Evolutionary conservation across 495 filamentous ascomycete genomes (phyloP), one percentile per base, ranked within the genome.

Genomic region (Aspergillus taichungensis): DNA sequence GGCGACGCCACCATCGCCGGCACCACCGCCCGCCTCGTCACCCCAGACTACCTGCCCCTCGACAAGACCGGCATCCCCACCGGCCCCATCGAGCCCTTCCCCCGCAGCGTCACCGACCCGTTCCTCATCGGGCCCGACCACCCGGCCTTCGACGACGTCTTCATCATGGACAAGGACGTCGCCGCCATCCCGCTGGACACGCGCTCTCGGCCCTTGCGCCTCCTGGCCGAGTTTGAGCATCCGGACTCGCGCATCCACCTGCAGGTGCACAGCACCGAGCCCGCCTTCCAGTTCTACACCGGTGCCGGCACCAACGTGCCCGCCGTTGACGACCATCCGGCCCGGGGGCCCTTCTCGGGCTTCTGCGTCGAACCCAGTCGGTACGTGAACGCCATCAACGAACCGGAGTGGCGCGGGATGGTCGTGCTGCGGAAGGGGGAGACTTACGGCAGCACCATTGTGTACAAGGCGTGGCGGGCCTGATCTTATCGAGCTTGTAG

Each of bases 211-310:
- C 78, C 84, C 0, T 67, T 95, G 9, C 69, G 73, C 24, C 77
- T 69, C 6, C 75, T 85, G 4, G 83, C 82, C 31, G 69, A 68
- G 13, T 83, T 90, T 46, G 76, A 73, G 60, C 84, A 94, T 55
- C 78, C 85, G 6, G 69, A 67, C 5, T 79, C 81, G 13, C 77
- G 78, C 37, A 69, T 95, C 49, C 80, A 94, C 55, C 78, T 96
- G 13, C 85, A 95, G 52, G 81, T 94, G 7, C 66, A 78, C 53
- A 89, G 84, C 67, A 96, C 89, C 0, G 90, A 96, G 66, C 92
- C 92, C 1, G 88, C 90, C 0, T 96, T 95, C 76, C 90, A 95
- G 62, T 94, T 94, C 68, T 96, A 96, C 67, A 94, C 87, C 0
- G 92, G 89, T 37, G 83, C 86, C 54, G 80, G 78, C 53, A 86